phyloP scores from a whole-genome alignment of 257 asterid genomes.

The Oldenlandia corymbosa region DNA sequence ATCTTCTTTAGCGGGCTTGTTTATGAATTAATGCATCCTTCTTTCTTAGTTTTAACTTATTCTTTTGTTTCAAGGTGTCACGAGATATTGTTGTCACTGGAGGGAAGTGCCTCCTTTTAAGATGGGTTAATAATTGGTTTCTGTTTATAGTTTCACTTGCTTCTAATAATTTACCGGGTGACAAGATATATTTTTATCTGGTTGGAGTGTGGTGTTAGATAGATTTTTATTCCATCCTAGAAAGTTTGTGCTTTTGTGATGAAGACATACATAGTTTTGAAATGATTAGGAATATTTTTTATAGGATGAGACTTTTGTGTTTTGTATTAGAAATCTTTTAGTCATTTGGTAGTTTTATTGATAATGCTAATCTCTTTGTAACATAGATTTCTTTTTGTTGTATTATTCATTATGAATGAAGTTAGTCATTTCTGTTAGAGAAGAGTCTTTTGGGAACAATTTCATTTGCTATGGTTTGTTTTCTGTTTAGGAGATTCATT shows the following conservation, averaged over 20 bases:
- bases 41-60: not conserved
- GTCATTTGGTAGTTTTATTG: no score
- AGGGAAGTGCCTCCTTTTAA: conserved; percentile 67
- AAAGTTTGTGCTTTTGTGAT: no score
- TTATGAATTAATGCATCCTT: not conserved
- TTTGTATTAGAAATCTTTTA: no score
- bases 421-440: not conserved
- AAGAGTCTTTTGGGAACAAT: not conserved
- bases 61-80: conserved; percentile 61
- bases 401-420: not conserved
- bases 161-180: not conserved
- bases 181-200: no score
- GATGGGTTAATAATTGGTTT: conserved; percentile 89
- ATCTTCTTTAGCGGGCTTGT: not conserved
- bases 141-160: not conserved
- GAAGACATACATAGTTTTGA: no score
- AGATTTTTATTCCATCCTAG: no score
- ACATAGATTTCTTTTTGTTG: no score
- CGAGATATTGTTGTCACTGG: conserved; percentile 88
- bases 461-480: not conserved
- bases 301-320: no score
- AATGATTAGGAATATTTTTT: no score
- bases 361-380: no score
- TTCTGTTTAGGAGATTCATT: not conserved
- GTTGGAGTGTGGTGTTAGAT: not conserved